These are phyloP conservation scores for Sonneratia caseolaris DNA, from an alignment of 345 rosid genomes.

Conservation along the genomic window DNA sequence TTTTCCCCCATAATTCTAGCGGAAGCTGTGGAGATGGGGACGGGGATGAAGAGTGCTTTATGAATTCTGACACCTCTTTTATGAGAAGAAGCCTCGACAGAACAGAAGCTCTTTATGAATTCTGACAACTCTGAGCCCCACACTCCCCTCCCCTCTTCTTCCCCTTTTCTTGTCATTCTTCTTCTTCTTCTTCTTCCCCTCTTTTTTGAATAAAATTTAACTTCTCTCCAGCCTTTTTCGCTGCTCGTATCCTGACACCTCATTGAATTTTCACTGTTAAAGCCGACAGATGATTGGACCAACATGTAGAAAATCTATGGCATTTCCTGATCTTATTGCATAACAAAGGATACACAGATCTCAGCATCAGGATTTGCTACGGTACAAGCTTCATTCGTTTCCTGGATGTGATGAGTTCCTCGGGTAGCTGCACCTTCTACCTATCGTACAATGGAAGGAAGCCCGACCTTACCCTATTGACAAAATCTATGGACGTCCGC, in stretches of 20 bases:
- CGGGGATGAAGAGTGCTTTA: slow-evolving; percentile 36
- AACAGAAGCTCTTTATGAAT: slow-evolving; percentile 23
- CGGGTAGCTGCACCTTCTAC: not conserved
- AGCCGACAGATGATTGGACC: no score
- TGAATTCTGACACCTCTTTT: slow-evolving; percentile 49
- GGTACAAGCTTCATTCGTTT: not conserved
- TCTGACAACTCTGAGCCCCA: slow-evolving; percentile 44
- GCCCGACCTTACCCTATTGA: not conserved
- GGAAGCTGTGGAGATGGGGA: slow-evolving; percentile 7
- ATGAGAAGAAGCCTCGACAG: slow-evolving; percentile 30
- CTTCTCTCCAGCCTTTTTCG: no score
- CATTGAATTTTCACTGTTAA: no score
- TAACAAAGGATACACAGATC: not conserved
- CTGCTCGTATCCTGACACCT: no score
- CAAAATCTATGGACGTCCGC: not conserved
- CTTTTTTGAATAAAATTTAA: no score
- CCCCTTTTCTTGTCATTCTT: no score
- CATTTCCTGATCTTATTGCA: no score
- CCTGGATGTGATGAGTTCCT: not conserved
- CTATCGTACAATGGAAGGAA: not conserved
- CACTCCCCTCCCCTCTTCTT: no score
- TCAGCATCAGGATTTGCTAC: not conserved
- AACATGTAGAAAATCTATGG: no score
- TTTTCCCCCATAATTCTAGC: not conserved
- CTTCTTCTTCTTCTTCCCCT: no score